Evolutionary conservation across 176 grass and related monocot genomes (phyloP), one percentile per base, ranked within the genome.

Genomic region (Pharus latifolius): DNA sequence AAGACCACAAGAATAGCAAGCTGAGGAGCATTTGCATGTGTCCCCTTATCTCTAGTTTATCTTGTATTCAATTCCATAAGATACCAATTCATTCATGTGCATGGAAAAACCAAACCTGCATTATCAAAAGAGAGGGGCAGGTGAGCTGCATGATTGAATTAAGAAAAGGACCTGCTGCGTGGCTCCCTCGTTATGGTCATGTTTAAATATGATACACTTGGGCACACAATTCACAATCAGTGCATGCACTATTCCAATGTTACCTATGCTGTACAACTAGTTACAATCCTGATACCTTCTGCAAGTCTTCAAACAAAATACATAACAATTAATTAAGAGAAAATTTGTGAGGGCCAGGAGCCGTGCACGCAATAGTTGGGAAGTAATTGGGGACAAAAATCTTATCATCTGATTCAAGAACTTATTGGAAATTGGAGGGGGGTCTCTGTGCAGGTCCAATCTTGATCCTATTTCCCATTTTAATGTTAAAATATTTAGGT

Each of bases 61-160:
- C 83, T 35, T 45, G 80, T 84, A 80, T 75, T 79, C 69, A 76
- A 88, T 76, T 76, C 70, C 57, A n/a, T 43, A 67, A 64, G 76
- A 88, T 84, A 72, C 80, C 80, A 65, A 40, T 69, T 70, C 75
- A 66, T 79, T 88, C 58, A 76, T 84, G 75, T 84, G 56, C 70
- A 47, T 84, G 70, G 71, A 55, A 69, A 80, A 78, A 70, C 67
- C 51, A 88, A 71, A 76, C 83, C 65, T 24, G 37, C 65, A 81
- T 76, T 65, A 72, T 54, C 47, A 75, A 84, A 79, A 83, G 64
- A 57, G 75, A 32, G 32, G 79, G 75, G 72, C 71, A 59, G 86
- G 76, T 72, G 76, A 83, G 80, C 76, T 61, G 70, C 76, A 84
- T 76, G 58, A 84, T 86, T 61, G 80, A 71, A 64, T 70, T 50